Percentiles rank a stretch among this genome's conserved stretches.
Conservation (phyloP, 495 filamentous ascomycete genomes). For the Bryoglossum gracile region DNA sequence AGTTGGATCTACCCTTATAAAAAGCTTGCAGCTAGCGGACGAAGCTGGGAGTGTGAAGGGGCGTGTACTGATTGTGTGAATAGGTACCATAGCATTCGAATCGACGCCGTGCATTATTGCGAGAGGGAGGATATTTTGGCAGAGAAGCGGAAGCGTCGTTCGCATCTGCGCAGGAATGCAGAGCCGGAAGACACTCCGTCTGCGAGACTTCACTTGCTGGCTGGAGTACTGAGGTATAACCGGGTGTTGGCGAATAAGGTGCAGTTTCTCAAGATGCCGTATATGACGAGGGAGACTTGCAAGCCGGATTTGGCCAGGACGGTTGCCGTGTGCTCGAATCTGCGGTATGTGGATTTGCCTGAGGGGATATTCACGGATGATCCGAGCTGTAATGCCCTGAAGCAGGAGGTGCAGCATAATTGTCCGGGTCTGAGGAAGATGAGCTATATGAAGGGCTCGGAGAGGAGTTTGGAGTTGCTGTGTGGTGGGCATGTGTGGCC, state of each 20-base stretch:
- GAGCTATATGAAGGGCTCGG: constrained; percentile 71
- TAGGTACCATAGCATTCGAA: constrained; percentile 84
- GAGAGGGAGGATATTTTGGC: constrained; percentile 72
- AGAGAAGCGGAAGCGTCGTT: constrained; percentile 67
- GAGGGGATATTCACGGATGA: constrained; percentile 82
- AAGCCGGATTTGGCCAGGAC: constrained; percentile 79
- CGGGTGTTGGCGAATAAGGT: constrained; percentile 58
- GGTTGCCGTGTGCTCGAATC: constrained; percentile 74
- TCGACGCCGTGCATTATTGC: constrained; percentile 94
- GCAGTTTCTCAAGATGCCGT: constrained; percentile 80
- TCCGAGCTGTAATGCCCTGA: constrained; percentile 60
- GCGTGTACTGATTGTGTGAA: constrained; percentile 5
- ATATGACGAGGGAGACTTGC: constrained; percentile 88
- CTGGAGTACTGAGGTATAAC: constrained; percentile 71
- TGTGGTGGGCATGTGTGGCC: constrained; percentile 60
- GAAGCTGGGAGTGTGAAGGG: background rate
- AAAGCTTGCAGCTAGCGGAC: no score
- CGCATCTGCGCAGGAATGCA: constrained; percentile 66
- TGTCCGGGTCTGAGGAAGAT: constrained; percentile 84
- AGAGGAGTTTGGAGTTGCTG: constrained; percentile 67
- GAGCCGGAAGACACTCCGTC: constrained; percentile 72
- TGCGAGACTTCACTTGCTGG: constrained; percentile 68
- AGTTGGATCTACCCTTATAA: no score
- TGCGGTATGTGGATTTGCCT: constrained; percentile 87
- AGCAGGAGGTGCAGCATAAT: constrained; percentile 73